Percentiles rank a stretch among this genome's conserved stretches.
Evolutionary conservation across 2,329 filamentous ascomycete genomes (phyloP).

Genomic region (Chalaropsis thielavioides): DNA sequence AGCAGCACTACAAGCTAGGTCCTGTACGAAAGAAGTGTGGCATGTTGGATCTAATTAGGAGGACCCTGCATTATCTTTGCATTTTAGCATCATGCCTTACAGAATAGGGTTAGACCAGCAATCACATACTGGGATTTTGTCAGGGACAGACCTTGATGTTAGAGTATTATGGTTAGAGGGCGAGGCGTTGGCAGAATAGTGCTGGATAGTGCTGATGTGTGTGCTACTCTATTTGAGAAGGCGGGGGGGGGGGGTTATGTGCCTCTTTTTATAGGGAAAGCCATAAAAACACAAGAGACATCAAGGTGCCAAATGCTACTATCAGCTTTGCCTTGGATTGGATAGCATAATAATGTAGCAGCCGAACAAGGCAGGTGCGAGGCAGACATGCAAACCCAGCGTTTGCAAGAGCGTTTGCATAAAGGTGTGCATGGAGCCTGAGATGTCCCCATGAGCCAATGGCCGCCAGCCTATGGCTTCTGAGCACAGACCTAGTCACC

Average conservation of each 20-base stretch:
- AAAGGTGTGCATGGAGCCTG: neutral
- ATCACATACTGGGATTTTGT: neutral
- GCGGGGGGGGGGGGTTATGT: neutral
- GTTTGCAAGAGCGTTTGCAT: neutral
- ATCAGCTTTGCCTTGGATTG: neutral
- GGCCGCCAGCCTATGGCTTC: neutral
- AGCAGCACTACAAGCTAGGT: too few species aligned
- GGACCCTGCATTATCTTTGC: constrained; percentile 1
- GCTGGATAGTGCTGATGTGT: too few species aligned
- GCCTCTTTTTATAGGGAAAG: neutral
- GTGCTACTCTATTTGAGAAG: too few species aligned
- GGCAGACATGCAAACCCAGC: neutral
- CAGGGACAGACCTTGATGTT: neutral
- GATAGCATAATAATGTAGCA: neutral
- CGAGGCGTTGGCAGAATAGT: neutral
- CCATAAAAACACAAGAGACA: neutral
- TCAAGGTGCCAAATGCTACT: neutral
- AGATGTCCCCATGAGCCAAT: too few species aligned
- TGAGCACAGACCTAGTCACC: neutral
- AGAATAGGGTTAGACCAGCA: neutral
- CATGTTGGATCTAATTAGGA: constrained; percentile 1
- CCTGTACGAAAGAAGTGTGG: too few species aligned
- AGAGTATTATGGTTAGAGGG: neutral
- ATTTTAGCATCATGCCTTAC: neutral
- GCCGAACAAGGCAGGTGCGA: neutral